Base-by-base conservation (phyloP, 306 rosid genomes). In the Fragaria vesca region DNA sequence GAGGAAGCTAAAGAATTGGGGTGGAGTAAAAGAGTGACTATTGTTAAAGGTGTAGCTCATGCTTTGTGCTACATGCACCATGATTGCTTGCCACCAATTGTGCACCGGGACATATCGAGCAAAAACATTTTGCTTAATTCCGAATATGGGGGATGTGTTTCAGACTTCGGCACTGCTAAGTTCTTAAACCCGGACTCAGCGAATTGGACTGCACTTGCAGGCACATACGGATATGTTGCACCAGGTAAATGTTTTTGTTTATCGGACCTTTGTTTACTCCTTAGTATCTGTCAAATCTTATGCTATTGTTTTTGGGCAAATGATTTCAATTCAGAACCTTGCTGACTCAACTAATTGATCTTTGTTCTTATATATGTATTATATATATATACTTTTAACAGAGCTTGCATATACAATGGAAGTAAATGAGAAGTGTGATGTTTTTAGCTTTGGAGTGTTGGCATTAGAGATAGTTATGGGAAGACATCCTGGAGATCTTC, bases 51-150 rank as follows among this genome's bases (percentile, higher is more conserved):
- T 20, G 66, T 80, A 26, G 79, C 76, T 8, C 12, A 60, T 68
- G 83, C 80, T 24, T 47, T 80, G 34, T 60, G 47, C 6, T 75
- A 80, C n/a, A 46, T 80, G 80, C 76, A 80, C 69, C 71, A 66
- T 2, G 75, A 73, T 42, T 73, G 75, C 42, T 66, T 66, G 21
- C 24, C 26, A 17, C 75, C 81, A 10, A 78, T 69, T 13, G 62
- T 79, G 3, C 72, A 71, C 24, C 68, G 77, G 10, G 82, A 71
- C 70, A 46, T 71, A 45, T 60, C 76, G 4, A 72, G 82, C 73
- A 72, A 79, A 72, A 79, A 79, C n/a, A 1, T 72, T 38, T 62
- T 79, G 55, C 4, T 79, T 8, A 38, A 62, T 72, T n/a, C 18
- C 21, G 67, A 79, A 4, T 50, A 62, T 46, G 48, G 10, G n/a